Evolutionary conservation across 2,329 filamentous ascomycete genomes (phyloP).

Genomic region (Cercospora sesami): DNA sequence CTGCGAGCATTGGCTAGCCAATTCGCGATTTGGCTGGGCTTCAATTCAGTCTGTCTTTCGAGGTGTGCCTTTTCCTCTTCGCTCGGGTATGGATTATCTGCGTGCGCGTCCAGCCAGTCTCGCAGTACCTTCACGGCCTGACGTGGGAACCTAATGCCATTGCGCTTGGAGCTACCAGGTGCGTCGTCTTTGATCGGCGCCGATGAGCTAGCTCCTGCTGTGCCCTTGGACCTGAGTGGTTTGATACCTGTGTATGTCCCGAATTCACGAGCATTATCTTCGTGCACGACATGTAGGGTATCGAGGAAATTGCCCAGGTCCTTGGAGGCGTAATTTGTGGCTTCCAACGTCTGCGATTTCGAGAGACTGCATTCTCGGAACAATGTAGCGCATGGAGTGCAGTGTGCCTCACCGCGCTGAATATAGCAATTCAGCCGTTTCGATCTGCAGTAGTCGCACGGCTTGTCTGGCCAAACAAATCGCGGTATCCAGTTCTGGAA

Average conservation of each 20-base stretch:
- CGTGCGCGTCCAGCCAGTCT: slow-evolving; percentile 79
- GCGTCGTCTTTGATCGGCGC: slow-evolving; percentile 32
- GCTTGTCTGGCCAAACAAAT: slow-evolving; percentile 47
- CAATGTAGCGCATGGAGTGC: slow-evolving; percentile 50
- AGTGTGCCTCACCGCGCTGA: slow-evolving; percentile 42
- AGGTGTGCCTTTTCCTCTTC: slow-evolving; percentile 83
- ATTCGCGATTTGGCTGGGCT: slow-evolving; percentile 80
- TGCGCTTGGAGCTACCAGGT: slow-evolving; percentile 41
- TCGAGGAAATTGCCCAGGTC: slow-evolving; percentile 44
- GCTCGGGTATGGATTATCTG: slow-evolving; percentile 80
- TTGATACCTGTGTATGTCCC: slow-evolving; percentile 40
- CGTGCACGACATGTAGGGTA: slow-evolving; percentile 50
- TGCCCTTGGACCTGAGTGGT: slow-evolving; percentile 31
- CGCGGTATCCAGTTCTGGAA: slow-evolving; percentile 49
- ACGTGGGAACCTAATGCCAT: slow-evolving; percentile 73
- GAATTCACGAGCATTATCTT: slow-evolving; percentile 41
- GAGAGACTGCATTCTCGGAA: slow-evolving; percentile 53
- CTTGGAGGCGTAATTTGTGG: slow-evolving; percentile 31
- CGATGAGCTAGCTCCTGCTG: slow-evolving; percentile 22
- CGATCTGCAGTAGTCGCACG: slow-evolving; percentile 52
- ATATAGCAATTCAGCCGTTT: slow-evolving; percentile 52
- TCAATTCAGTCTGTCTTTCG: slow-evolving; percentile 75
- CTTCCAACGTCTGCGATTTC: slow-evolving; percentile 35
- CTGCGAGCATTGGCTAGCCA: slow-evolving; percentile 90
- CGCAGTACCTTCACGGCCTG: slow-evolving; percentile 79